Conservation (phyloP, 768 basidiomycete genomes). For the Collybia sp. region DNA sequence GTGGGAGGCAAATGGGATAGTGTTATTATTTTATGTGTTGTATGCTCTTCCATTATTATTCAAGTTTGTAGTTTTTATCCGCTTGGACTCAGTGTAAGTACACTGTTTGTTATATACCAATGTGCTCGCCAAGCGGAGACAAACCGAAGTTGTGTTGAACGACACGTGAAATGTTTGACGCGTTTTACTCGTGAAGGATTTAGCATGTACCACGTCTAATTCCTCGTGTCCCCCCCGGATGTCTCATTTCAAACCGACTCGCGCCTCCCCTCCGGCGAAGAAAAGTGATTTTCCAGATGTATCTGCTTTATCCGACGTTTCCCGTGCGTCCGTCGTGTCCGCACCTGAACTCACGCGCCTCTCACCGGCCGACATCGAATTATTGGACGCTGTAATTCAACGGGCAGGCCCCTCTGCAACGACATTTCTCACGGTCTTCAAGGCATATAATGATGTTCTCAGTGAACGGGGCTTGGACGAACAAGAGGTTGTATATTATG, state of each 20-base stretch:
- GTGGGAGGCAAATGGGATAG: no score
- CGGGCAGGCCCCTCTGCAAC: conserved; percentile 66
- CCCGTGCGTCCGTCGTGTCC: conserved; percentile 34
- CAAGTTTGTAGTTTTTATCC: no score
- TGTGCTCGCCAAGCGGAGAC: neutral
- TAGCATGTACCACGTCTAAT: neutral
- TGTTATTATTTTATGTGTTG: neutral
- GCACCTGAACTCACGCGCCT: conserved; percentile 50
- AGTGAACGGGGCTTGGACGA: conserved; percentile 72
- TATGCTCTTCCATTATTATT: neutral
- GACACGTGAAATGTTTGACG: neutral
- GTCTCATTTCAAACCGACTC: conserved; percentile 41
- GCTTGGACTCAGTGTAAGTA: no score
- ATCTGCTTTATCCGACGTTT: conserved; percentile 23
- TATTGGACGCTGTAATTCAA: conserved; percentile 71
- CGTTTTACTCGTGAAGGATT: no score
- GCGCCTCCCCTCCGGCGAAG: conserved; percentile 40
- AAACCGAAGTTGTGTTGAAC: neutral
- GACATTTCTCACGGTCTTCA: conserved; percentile 78
- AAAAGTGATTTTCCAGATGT: neutral
- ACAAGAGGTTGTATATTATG: conserved; percentile 78
- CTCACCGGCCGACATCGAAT: conserved; percentile 52
- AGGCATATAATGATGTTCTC: conserved; percentile 78
- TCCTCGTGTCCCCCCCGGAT: conserved; percentile 16
- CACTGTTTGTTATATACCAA: no score